Conservation (phyloP, 2,329 filamentous ascomycete genomes). For the Diaporthe australafricana region DNA sequence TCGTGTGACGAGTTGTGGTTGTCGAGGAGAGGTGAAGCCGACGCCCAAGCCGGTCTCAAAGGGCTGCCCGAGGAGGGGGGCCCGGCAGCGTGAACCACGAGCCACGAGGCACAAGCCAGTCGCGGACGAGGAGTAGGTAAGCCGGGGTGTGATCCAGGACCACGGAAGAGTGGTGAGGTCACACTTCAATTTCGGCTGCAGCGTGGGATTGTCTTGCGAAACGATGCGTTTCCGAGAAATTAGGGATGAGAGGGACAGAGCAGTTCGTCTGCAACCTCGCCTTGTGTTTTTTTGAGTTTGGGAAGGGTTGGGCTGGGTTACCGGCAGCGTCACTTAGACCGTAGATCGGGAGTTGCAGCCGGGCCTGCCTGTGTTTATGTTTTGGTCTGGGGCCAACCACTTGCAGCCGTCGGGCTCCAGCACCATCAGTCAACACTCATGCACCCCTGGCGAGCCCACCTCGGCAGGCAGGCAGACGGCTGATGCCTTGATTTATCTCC, state of each 20-base stretch:
- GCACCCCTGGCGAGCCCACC: slow-evolving; percentile 23
- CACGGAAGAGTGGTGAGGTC: slow-evolving; percentile 9
- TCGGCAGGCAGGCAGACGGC: not conserved
- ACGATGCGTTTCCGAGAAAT: not conserved
- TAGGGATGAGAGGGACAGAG: slow-evolving; percentile 10
- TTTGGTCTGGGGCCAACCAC: slow-evolving; percentile 15
- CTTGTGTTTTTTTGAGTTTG: slow-evolving; percentile 8
- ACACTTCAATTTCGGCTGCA: slow-evolving; percentile 13
- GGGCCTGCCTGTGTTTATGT: slow-evolving; percentile 27
- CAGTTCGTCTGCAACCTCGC: slow-evolving; percentile 11
- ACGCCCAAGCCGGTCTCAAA: slow-evolving; percentile 22
- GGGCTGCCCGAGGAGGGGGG: slow-evolving; percentile 30
- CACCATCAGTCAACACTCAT: slow-evolving; percentile 13
- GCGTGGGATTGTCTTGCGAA: slow-evolving; percentile 14
- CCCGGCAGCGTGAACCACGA: slow-evolving; percentile 6
- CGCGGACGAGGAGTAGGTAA: slow-evolving; percentile 13
- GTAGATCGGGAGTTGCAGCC: not conserved
- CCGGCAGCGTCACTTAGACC: slow-evolving; percentile 9
- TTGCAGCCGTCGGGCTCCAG: not conserved
- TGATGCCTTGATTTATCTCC: not conserved
- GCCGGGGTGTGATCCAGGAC: not conserved
- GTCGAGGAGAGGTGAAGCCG: not conserved
- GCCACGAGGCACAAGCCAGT: slow-evolving; percentile 7
- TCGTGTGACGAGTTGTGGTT: slow-evolving; percentile 39
- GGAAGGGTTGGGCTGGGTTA: slow-evolving; percentile 6